A percentile compares a stretch with the other conserved stretches of the same genome.
These are phyloP conservation scores for Eucalyptus erythrocorys DNA, from an alignment of 345 rosid genomes.

Conservation along the genomic window DNA sequence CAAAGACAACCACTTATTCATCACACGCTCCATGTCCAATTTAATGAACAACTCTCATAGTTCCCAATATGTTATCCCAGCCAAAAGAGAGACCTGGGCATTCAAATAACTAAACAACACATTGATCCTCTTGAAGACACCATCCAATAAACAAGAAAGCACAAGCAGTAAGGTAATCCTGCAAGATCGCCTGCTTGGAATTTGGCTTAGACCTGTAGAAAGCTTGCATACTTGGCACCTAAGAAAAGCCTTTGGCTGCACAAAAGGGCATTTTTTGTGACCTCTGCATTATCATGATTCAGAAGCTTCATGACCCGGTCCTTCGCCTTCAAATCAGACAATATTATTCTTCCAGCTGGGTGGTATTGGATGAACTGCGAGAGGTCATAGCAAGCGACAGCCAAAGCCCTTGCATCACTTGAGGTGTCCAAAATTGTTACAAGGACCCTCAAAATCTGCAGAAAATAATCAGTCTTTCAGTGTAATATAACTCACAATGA, in stretches of 20 bases:
- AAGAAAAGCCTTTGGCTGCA: conserved; percentile 41
- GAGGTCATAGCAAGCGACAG: conserved; percentile 91
- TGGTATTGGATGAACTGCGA: conserved; percentile 93
- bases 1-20: background rate
- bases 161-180: background rate
- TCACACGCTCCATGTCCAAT: background rate
- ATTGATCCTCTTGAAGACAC: background rate
- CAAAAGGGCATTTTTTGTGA: conserved; percentile 34
- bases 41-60: background rate
- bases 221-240: conserved; percentile 80
- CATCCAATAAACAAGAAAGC: background rate
- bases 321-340: conserved; percentile 84
- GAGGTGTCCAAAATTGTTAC: conserved; percentile 86
- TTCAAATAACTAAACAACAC: background rate
- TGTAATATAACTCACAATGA: too few relatives aligned
- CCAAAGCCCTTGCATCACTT: conserved; percentile 70
- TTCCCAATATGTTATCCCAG: background rate
- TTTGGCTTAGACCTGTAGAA: conserved; percentile 61
- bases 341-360: conserved; percentile 84
- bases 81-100: background rate
- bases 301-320: conserved; percentile 49
- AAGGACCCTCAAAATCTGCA: conserved; percentile 88
- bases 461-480: background rate
- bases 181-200: background rate
- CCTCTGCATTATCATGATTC: conserved; percentile 39